A percentile compares a stretch with the other conserved stretches of the same genome.
These are phyloP conservation scores for Gentiana dahurica DNA, from an alignment of 257 asterid species.

Conservation along the genomic window DNA sequence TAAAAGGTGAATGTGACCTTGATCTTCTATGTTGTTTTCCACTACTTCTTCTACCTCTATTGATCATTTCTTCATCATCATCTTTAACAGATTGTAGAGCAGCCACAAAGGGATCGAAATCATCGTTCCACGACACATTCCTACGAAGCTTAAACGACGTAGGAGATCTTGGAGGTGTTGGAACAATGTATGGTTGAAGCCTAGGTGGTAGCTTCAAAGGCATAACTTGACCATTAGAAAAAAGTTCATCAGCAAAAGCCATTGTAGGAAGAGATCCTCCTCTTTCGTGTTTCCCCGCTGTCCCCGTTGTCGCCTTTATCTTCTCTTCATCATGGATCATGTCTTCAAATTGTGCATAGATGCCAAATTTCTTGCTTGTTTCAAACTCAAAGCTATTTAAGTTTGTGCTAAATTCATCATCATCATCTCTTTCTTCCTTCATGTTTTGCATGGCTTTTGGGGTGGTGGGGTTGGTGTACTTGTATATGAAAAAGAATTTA, in stretches of 20 bases:
- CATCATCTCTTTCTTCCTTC: constrained; percentile 15
- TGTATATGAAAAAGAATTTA: constrained; percentile 16
- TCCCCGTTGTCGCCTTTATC: not conserved
- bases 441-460: constrained; percentile 22
- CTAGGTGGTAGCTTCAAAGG: constrained; percentile 78
- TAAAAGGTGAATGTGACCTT: constrained; percentile 46
- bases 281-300: constrained; percentile 11
- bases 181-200: constrained; percentile 27
- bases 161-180: constrained; percentile 37
- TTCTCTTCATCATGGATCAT: not conserved
- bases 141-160: constrained; percentile 28
- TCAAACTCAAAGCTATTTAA: constrained; percentile 52
- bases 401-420: not conserved
- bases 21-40: constrained; percentile 32
- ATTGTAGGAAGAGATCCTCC: constrained; percentile 41
- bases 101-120: constrained; percentile 49
- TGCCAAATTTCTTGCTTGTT: constrained; percentile 36
- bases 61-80: constrained; percentile 14
- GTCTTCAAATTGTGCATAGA: constrained; percentile 4
- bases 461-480: not conserved
- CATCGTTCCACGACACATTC: constrained; percentile 33
- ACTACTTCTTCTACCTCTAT: constrained; percentile 35
- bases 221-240: constrained; percentile 49
- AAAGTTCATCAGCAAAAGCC: constrained; percentile 67
- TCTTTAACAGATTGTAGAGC: constrained; percentile 57